phyloP scores from a whole-genome alignment of 1,139 yeast species.

The Blastobotrys petasosporus region DNA sequence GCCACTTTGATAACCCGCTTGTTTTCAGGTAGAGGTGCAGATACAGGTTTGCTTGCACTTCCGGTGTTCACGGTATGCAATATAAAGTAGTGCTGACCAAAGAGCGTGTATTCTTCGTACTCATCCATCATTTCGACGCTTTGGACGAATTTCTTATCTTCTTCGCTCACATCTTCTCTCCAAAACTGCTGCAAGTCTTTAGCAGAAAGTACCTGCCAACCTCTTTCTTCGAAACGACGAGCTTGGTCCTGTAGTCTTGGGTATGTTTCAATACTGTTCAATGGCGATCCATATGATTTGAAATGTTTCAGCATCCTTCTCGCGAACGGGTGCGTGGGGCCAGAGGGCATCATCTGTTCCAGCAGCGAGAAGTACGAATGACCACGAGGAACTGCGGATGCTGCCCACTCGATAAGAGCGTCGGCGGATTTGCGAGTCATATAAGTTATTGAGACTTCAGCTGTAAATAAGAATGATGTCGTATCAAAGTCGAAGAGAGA shows the following conservation, averaged over 20 bases:
- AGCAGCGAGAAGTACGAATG: constrained; percentile 51
- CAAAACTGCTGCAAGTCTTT: constrained; percentile 56
- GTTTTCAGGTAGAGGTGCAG: too few relatives aligned
- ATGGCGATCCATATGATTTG: constrained; percentile 58
- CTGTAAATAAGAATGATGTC: constrained; percentile 55
- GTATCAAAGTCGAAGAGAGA: constrained; percentile 29
- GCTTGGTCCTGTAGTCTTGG: constrained; percentile 48
- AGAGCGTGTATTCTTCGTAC: constrained; percentile 73
- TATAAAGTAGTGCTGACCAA: constrained; percentile 70
- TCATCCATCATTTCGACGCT: constrained; percentile 70
- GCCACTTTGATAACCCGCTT: too few relatives aligned
- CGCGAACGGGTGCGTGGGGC: constrained; percentile 60
- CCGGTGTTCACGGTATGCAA: constrained; percentile 45
- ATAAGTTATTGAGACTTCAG: constrained; percentile 79
- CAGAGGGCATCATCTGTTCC: constrained; percentile 69
- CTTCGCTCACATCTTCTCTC: constrained; percentile 40
- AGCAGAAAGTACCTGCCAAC: constrained; percentile 47
- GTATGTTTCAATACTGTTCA: constrained; percentile 59
- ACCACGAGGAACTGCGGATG: constrained; percentile 42
- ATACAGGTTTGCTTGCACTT: neutral
- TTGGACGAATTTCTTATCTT: constrained; percentile 42
- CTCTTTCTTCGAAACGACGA: constrained; percentile 44
- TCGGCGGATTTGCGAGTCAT: constrained; percentile 70
- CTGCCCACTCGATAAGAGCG: constrained; percentile 48
- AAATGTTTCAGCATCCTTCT: constrained; percentile 72